Conservation (phyloP, 1,284 basidiomycete genomes). For the Rhodofomes roseus region DNA sequence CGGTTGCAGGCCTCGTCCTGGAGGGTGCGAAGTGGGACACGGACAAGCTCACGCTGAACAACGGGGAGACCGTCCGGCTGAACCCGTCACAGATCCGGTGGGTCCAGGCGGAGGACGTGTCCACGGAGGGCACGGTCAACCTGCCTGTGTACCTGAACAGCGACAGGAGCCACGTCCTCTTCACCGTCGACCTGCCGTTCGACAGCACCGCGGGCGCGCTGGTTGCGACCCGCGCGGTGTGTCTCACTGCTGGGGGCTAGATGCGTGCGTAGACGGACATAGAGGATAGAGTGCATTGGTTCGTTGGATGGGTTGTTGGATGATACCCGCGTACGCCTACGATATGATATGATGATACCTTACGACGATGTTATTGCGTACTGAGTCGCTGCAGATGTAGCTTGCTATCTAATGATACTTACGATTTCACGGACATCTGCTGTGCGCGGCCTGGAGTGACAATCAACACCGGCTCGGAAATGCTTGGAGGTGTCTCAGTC, state of each 20-base stretch:
- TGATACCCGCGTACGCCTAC: constrained; percentile 9
- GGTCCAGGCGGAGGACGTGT: constrained; percentile 63
- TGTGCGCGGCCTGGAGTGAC: too few relatives aligned
- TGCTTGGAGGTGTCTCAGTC: too few relatives aligned
- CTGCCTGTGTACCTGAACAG: constrained; percentile 91
- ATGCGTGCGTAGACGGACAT: neutral
- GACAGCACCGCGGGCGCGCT: constrained; percentile 60
- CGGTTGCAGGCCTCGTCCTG: constrained; percentile 66
- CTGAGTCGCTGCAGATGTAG: constrained; percentile 1
- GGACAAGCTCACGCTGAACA: constrained; percentile 71
- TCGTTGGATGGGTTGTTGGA: constrained; percentile 12
- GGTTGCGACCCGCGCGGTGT: constrained; percentile 78
- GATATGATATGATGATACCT: constrained; percentile 14
- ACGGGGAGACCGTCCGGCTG: constrained; percentile 75
- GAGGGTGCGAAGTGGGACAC: constrained; percentile 80
- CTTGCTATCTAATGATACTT: constrained; percentile 18
- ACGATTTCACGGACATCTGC: constrained; percentile 3
- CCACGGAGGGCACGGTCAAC: constrained; percentile 50
- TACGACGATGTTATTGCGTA: constrained; percentile 8
- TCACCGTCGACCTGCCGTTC: constrained; percentile 80
- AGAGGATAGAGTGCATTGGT: constrained; percentile 6
- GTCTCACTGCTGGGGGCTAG: constrained; percentile 60
- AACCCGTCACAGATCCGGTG: constrained; percentile 81
- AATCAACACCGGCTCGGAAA: too few relatives aligned
- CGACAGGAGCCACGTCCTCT: constrained; percentile 86